These are phyloP conservation scores for Candida nitratophila DNA, from an alignment of 805 yeast species.

Conservation along the genomic window DNA sequence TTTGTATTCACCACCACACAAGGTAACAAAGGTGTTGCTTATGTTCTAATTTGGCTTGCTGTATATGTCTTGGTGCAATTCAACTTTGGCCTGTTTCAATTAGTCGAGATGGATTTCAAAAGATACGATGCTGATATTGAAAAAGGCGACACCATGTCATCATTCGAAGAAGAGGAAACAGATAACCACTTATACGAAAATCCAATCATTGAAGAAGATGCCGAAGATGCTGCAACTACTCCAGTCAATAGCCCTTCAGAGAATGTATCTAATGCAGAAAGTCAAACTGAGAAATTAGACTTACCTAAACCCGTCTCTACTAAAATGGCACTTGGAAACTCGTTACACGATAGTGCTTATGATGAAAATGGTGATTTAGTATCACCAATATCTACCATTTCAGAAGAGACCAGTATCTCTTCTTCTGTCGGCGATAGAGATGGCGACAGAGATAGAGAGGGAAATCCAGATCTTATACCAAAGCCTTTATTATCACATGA, in stretches of 20 bases:
- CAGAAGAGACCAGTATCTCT: neutral
- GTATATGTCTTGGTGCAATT: constrained; percentile 46
- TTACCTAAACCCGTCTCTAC: too few species aligned
- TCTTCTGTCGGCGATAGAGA: neutral
- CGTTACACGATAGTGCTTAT: neutral
- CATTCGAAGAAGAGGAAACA: neutral
- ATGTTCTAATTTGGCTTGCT: constrained; percentile 50
- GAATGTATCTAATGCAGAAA: too few species aligned
- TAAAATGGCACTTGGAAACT: too few species aligned
- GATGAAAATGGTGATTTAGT: constrained; percentile 2
- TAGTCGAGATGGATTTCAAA: constrained; percentile 45
- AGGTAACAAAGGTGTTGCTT: constrained; percentile 36
- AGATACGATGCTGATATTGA: neutral
- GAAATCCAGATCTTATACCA: neutral
- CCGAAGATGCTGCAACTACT: too few species aligned
- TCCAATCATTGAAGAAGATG: neutral
- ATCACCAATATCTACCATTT: constrained; percentile 10
- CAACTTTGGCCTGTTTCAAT: constrained; percentile 42
- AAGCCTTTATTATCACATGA: neutral
- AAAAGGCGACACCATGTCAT: neutral
- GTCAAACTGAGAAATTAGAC: too few species aligned
- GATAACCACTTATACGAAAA: neutral
- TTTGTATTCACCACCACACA: constrained; percentile 25
- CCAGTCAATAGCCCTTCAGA: too few species aligned
- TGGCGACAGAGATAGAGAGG: neutral